A percentile compares a stretch with the other conserved stretches of the same genome.
Evolutionary conservation across 2,329 filamentous ascomycete species (phyloP).

Genomic region (Scedosporium dehoogii): DNA sequence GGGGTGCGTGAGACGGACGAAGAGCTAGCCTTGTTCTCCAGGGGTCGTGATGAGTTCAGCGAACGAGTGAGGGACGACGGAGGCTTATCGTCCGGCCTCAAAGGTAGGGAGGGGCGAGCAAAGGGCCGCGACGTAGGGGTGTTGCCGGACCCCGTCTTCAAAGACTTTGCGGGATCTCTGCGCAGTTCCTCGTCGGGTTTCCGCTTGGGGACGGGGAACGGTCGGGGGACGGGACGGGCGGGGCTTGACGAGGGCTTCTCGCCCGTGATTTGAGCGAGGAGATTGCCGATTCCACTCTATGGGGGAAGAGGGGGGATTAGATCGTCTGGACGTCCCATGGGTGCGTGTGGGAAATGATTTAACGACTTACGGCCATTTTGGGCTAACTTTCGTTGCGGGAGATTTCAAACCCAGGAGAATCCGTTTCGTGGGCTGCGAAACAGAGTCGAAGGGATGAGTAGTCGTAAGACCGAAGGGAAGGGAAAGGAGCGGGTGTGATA

Average conservation of each 20-base stretch:
- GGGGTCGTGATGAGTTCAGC: neutral
- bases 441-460: neutral
- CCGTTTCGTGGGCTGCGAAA: neutral
- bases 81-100: neutral
- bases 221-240: slow-evolving; percentile 18
- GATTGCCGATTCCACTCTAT: slow-evolving; percentile 33
- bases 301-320: neutral
- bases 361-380: slow-evolving; percentile 4
- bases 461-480: neutral
- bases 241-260: slow-evolving; percentile 31
- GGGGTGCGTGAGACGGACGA: slow-evolving; percentile 3
- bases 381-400: neutral
- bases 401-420: neutral
- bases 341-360: neutral
- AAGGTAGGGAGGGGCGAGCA: neutral
- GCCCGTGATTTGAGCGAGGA: slow-evolving; percentile 54
- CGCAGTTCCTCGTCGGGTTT: slow-evolving; percentile 45
- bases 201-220: slow-evolving; percentile 34
- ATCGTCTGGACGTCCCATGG: neutral
- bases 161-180: slow-evolving; percentile 28
- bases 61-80: neutral
- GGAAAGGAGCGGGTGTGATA: neutral
- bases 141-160: neutral
- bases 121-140: neutral
- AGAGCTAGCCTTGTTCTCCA: neutral